These are phyloP conservation scores for Russula olivacea DNA, from an alignment of 768 basidiomycete species.

Conservation along the genomic window DNA sequence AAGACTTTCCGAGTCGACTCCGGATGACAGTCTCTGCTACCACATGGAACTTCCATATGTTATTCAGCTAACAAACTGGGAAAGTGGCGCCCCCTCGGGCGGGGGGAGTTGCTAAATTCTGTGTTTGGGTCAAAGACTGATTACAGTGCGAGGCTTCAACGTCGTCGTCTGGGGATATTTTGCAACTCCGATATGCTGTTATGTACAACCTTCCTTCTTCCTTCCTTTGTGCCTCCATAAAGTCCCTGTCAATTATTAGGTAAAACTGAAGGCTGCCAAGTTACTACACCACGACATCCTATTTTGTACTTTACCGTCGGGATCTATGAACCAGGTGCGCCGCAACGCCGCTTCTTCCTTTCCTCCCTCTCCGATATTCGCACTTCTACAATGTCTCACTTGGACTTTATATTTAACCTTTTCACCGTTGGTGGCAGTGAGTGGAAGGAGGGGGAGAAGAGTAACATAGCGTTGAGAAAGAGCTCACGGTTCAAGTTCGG, in stretches of 20 bases:
- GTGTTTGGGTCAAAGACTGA: too few species aligned
- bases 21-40: too few species aligned
- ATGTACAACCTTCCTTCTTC: too few species aligned
- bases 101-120: neutral
- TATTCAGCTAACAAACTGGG: neutral
- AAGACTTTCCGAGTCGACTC: neutral
- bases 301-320: neutral
- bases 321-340: neutral
- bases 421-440: neutral
- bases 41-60: neutral
- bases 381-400: neutral
- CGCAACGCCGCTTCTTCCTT: neutral
- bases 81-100: neutral
- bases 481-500: neutral
- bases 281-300: neutral
- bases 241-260: slow-evolving; percentile 6
- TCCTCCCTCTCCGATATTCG: neutral
- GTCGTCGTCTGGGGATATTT: neutral
- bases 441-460: too few species aligned
- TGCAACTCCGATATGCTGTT: neutral
- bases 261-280: neutral
- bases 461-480: neutral
- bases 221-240: neutral
- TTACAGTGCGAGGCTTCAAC: too few species aligned
- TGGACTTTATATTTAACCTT: neutral